Evolutionary conservation across 1,284 basidiomycete species (phyloP), one percentile per base, ranked within the genome.

Genomic region (Ustilago loliicola): DNA sequence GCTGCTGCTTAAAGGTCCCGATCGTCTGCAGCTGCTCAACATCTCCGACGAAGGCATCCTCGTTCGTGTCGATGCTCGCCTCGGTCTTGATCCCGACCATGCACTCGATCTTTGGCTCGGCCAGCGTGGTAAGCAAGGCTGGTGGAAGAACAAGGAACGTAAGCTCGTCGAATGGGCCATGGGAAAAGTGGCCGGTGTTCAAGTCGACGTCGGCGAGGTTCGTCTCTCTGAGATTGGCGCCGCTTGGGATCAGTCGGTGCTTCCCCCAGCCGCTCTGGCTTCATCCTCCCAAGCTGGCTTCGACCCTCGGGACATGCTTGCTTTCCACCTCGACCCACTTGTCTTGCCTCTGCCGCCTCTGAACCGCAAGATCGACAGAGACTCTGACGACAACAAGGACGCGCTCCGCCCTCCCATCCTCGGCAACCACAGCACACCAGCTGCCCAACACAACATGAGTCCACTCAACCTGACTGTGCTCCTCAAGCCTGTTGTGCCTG

Each of bases 101-200:
- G 82, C 82, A 1, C 67, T 84, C 30, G 79, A 84, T 30, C 70
- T 80, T 23, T 84, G 80, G 80, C 77, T 84, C 21, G 82, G 82
- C 3, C 25, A 64, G 21, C 71, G 72, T 15, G 70, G 66, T 13
- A 50, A 72, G 40, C 66, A 67, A 40, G 72, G 79, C 32, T 77
- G 74, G 70, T 81, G 73, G 74, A 78, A 79, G 61, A 75, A 75
- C 64, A 63, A 74, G 27, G 81, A 83, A 40, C 74, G 82, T 40
- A 72, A 76, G 57, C 56, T 79, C 17, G 72, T 84, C 40, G 82
- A 83, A 47, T 84, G 82, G 82, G 77, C 61, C n/a, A 54, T 83
- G 47, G 70, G 68, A 38, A 81, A 83, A 66, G 75, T 84, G 21
- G 77, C 71, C 2, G 82, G 78, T 30, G 79, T 82, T 17, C 72